Evolutionary conservation across 2,329 filamentous ascomycete species (phyloP).

Genomic region (Ilyonectria robusta): DNA sequence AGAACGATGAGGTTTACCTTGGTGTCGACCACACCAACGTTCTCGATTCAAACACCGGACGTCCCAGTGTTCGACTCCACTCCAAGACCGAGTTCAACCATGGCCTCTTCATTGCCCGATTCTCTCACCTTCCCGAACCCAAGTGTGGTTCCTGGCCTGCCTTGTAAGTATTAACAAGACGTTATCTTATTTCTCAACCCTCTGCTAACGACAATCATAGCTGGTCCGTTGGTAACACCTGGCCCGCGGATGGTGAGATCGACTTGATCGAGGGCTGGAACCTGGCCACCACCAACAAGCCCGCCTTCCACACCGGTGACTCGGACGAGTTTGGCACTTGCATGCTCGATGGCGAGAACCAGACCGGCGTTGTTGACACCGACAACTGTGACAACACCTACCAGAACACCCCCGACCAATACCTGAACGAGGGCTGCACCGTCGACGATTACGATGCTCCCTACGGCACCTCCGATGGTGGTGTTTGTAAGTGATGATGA

Average conservation of each 20-base stretch:
- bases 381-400: conserved; percentile 59
- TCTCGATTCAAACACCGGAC: conserved; percentile 50
- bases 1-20: conserved; percentile 55
- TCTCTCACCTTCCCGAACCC: conserved; percentile 76
- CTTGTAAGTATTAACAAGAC: conserved; percentile 59
- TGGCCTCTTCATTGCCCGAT: conserved; percentile 78
- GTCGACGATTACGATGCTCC: conserved; percentile 56
- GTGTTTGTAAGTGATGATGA: conserved; percentile 62
- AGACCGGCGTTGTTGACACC: conserved; percentile 52
- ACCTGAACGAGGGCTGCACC: conserved; percentile 57
- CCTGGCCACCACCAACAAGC: conserved; percentile 64
- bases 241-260: conserved; percentile 75
- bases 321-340: conserved; percentile 53
- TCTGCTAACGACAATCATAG: conserved; percentile 37
- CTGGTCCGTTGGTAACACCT: conserved; percentile 67
- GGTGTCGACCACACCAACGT: conserved; percentile 53
- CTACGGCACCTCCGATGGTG: conserved; percentile 56
- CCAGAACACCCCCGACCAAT: conserved; percentile 52
- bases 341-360: conserved; percentile 48
- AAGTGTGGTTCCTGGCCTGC: conserved; percentile 82
- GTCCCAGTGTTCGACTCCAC: conserved; percentile 74
- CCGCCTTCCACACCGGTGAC: conserved; percentile 70
- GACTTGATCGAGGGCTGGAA: conserved; percentile 80
- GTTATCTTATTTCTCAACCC: no score
- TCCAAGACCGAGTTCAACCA: conserved; percentile 74